Evolutionary conservation across 2,329 filamentous ascomycete genomes (phyloP).

Genomic region (Ciborinia camelliae): DNA sequence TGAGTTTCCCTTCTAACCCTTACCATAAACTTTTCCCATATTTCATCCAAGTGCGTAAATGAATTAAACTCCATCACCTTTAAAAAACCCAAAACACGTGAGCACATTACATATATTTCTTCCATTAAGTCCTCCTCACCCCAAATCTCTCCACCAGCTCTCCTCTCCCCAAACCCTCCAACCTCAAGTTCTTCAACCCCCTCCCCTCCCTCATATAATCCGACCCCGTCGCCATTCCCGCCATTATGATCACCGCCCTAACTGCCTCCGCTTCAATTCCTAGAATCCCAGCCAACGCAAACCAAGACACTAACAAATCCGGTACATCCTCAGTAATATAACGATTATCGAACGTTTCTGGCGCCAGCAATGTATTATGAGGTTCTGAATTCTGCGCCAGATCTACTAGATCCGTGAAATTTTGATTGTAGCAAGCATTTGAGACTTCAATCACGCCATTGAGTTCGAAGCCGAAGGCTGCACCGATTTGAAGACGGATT

Average conservation of each 20-base stretch:
- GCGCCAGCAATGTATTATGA: conserved; percentile 1
- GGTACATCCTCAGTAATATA: conserved; percentile 25
- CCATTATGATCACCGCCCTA: conserved; percentile 13
- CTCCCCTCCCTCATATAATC: conserved; percentile 20
- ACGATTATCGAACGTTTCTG: conserved; percentile 16
- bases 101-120: too few species aligned
- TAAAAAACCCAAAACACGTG: too few species aligned
- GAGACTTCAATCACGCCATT: conserved; percentile 18
- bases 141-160: conserved; percentile 20
- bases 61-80: too few species aligned
- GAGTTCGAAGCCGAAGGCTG: conserved; percentile 18
- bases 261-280: conserved; percentile 17
- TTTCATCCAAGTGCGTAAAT: too few species aligned
- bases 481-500: conserved; percentile 19
- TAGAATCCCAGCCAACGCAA: conserved; percentile 18
- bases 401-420: conserved; percentile 16
- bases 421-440: conserved; percentile 19
- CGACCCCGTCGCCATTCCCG: conserved; percentile 19
- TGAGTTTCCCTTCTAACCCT: too few species aligned
- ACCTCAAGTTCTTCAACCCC: conserved; percentile 16
- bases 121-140: background rate
- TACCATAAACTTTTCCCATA: too few species aligned
- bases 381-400: background rate
- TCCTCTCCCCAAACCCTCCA: conserved; percentile 9
- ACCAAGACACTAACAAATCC: conserved; percentile 23